These are phyloP conservation scores for Pleurotus giganteus DNA, from an alignment of 768 basidiomycete genomes.

Conservation along the genomic window DNA sequence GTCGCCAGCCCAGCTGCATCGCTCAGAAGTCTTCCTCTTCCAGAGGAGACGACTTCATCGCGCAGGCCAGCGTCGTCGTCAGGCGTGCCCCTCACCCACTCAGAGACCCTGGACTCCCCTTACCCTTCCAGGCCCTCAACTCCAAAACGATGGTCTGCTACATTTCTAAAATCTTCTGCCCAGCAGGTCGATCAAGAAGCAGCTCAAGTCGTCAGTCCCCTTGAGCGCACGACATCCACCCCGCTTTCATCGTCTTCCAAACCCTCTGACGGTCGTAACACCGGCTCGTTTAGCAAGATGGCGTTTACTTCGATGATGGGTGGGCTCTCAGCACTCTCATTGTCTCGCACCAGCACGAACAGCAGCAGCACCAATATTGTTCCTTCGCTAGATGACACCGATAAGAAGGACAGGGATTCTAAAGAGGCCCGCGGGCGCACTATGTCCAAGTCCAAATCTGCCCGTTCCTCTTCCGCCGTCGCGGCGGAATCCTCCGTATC, in stretches of 20 bases:
- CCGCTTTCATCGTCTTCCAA: constrained; percentile 22
- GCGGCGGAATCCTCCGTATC: constrained; percentile 38
- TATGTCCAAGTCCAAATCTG: constrained; percentile 40
- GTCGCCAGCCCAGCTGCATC: constrained; percentile 12
- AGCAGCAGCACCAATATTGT: constrained; percentile 28
- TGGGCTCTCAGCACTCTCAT: constrained; percentile 61
- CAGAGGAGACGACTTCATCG: constrained; percentile 11
- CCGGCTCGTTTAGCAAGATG: constrained; percentile 59
- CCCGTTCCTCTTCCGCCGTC: constrained; percentile 49
- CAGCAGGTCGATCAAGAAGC: constrained; percentile 48
- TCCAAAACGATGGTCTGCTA: constrained; percentile 33
- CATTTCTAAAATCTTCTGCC: constrained; percentile 24
- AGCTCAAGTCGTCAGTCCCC: constrained; percentile 44
- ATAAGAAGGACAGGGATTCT: constrained; percentile 28
- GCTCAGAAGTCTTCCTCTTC: constrained; percentile 12
- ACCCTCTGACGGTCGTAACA: constrained; percentile 32
- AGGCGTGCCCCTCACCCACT: constrained; percentile 5
- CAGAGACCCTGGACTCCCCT: constrained; percentile 21
- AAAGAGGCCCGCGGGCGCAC: constrained; percentile 51
- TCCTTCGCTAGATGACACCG: constrained; percentile 26
- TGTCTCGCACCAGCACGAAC: constrained; percentile 49
- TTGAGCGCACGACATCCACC: constrained; percentile 43
- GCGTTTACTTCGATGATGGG: constrained; percentile 73
- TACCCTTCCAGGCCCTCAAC: constrained; percentile 27
- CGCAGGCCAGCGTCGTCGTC: constrained; percentile 13